Conservation (phyloP, 75 land plant species). For the Isoetes taiwanensis region DNA sequence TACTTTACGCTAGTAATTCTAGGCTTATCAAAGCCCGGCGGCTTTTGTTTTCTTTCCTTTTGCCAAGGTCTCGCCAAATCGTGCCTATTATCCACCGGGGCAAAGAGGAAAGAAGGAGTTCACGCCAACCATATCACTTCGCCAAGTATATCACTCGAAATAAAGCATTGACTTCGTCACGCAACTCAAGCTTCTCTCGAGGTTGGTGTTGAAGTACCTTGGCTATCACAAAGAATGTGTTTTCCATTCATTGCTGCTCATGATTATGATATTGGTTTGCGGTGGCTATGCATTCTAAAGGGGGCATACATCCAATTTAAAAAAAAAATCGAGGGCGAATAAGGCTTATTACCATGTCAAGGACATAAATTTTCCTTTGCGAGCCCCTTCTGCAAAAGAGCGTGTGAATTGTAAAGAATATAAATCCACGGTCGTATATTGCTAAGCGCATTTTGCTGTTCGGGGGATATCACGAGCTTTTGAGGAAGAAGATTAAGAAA, state of each 20-base stretch:
- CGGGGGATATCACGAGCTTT: slow-evolving; percentile 55
- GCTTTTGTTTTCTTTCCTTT: background rate
- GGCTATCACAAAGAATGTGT: background rate
- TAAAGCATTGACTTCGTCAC: slow-evolving; percentile 56
- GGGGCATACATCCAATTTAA: slow-evolving; percentile 80
- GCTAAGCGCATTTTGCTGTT: background rate
- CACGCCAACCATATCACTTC: no score
- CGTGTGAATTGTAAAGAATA: slow-evolving; percentile 20
- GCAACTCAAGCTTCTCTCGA: slow-evolving; percentile 48
- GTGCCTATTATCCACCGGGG: slow-evolving; percentile 17
- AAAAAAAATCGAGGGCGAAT: slow-evolving; percentile 90
- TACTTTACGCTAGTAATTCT: no score
- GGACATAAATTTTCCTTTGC: slow-evolving; percentile 75
- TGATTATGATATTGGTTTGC: background rate
- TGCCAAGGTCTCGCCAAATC: background rate
- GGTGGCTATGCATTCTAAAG: slow-evolving; percentile 77
- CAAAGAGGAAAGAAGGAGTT: slow-evolving; percentile 88
- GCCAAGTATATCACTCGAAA: slow-evolving; percentile 85
- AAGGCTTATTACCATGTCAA: slow-evolving; percentile 86
- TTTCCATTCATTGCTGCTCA: background rate
- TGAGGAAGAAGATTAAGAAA: slow-evolving; percentile 73
- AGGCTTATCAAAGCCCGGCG: slow-evolving; percentile 7
- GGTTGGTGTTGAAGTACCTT: slow-evolving; percentile 66
- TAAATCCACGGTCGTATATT: background rate
- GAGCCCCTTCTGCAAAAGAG: slow-evolving; percentile 68